phyloP scores from a whole-genome alignment of 2,329 filamentous ascomycete genomes.

The Hawksworthiomyces lignivorus region DNA sequence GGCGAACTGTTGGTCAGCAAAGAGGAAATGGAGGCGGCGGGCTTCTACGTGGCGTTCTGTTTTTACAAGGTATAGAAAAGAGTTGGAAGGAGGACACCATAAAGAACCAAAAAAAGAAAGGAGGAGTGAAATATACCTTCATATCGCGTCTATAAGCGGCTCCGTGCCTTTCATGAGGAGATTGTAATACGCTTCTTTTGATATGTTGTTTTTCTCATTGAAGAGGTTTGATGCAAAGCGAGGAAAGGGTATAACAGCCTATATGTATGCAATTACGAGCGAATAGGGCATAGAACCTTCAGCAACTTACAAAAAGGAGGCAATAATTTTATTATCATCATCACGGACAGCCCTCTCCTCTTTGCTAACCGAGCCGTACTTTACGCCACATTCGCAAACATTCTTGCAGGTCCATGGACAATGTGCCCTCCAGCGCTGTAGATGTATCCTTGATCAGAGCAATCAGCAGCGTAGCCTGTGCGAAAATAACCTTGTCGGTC shows the following conservation, averaged over 20 bases:
- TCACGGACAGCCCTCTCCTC: not conserved
- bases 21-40: slow-evolving; percentile 87
- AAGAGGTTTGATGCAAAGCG: too few species aligned
- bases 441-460: slow-evolving; percentile 40
- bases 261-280: too few species aligned
- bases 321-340: too few species aligned
- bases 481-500: slow-evolving; percentile 34
- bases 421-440: slow-evolving; percentile 36
- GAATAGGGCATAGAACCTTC: too few species aligned
- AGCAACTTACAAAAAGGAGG: too few species aligned
- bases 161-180: too few species aligned
- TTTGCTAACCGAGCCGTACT: slow-evolving; percentile 37
- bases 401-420: slow-evolving; percentile 47
- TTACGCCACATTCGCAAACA: slow-evolving; percentile 46
- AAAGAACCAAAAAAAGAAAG: not conserved
- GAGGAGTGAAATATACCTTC: not conserved
- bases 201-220: too few species aligned
- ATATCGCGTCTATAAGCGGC: too few species aligned
- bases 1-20: slow-evolving; percentile 63
- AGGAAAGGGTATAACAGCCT: too few species aligned
- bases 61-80: slow-evolving; percentile 85
- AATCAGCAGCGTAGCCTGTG: slow-evolving; percentile 39
- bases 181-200: too few species aligned
- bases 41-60: slow-evolving; percentile 90
- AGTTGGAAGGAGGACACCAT: not conserved